Evolutionary conservation across 1,284 basidiomycete genomes (phyloP), one percentile per base, ranked within the genome.

Genomic region (Baeospora myosura): DNA sequence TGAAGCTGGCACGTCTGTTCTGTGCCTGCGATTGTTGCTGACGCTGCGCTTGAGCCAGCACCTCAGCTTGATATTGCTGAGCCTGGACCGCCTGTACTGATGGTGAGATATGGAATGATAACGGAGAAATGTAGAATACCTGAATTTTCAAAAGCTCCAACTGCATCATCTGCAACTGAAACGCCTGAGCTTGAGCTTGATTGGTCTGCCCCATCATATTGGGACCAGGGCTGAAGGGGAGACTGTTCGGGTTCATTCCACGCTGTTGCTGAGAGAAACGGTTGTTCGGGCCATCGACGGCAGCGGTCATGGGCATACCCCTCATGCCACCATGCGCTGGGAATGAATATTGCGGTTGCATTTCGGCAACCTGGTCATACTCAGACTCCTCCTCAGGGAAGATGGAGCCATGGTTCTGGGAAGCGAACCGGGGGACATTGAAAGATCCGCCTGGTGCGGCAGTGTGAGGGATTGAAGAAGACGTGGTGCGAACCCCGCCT

Each of bases 91-190:
- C 38, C 38, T 40, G 17, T 11, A 8, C 3, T 23, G 41, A 42
- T 45, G 52, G 38, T 36, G 14, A 42, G 17, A 43, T 38, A 45
- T 39, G 40, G 7, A 8, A 47, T 36, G 22, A 48, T 29, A 34
- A n/a, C n/a, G n/a, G n/a, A 40, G 38, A 35, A 32, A 40, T 22
- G 24, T 43, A 28, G 41, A 44, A 41, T 49, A 81, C 85, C 80
- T 88, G 85, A 49, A 88, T 73, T 52, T 76, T 74, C 55, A 87
- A 62, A 52, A 88, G 74, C 63, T 89, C 86, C 49, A 88, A 66
- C 58, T 88, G 86, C 66, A 88, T 73, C 69, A 87, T 70, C 64
- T 88, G 86, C 70, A 88, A 71, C 60, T 86, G 84, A 43, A 85
- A 67, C 41, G 75, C 70, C 50, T 75, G 69, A 35, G 66, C 54